phyloP scores from a whole-genome alignment of 1,284 basidiomycete genomes.

The Retiboletus flavoniger region DNA sequence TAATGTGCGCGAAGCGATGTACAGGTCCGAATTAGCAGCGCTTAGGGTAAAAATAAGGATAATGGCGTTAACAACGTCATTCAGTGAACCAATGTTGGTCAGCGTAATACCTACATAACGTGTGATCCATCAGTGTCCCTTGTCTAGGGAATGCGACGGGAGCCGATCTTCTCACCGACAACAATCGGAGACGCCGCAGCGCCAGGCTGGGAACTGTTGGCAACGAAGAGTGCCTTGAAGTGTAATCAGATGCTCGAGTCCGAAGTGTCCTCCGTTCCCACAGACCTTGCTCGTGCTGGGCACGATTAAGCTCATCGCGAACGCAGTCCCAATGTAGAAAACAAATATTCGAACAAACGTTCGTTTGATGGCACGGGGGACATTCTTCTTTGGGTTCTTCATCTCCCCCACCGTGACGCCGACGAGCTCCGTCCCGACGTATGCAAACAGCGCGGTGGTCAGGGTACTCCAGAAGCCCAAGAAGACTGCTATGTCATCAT shows the following conservation, averaged over 20 bases:
- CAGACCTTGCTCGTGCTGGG: conserved; percentile 42
- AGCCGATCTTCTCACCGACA: conserved; percentile 44
- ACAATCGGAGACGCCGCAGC: conserved; percentile 79
- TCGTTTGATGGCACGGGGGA: conserved; percentile 46
- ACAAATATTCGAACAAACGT: conserved; percentile 53
- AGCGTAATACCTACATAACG: conserved; percentile 28
- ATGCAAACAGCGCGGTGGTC: conserved; percentile 47
- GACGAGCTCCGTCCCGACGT: conserved; percentile 50
- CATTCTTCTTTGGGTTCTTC: conserved; percentile 46
- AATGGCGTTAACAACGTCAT: conserved; percentile 60
- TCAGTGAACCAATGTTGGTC: conserved; percentile 72
- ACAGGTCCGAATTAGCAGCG: conserved; percentile 72
- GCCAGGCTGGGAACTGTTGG: conserved; percentile 58
- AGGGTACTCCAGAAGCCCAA: conserved; percentile 62
- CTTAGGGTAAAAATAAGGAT: conserved; percentile 75
- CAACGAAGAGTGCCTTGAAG: conserved; percentile 48
- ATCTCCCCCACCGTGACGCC: conserved; percentile 53
- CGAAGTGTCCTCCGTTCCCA: conserved; percentile 1
- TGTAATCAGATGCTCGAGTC: background rate
- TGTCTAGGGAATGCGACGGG: conserved; percentile 9
- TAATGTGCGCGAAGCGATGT: conserved; percentile 69
- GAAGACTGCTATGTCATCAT: conserved; percentile 49
- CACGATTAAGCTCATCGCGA: conserved; percentile 67
- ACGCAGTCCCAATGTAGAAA: conserved; percentile 71
- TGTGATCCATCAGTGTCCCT: background rate